phyloP scores from a whole-genome alignment of 805 yeast species.

The Candida silvicultrix region DNA sequence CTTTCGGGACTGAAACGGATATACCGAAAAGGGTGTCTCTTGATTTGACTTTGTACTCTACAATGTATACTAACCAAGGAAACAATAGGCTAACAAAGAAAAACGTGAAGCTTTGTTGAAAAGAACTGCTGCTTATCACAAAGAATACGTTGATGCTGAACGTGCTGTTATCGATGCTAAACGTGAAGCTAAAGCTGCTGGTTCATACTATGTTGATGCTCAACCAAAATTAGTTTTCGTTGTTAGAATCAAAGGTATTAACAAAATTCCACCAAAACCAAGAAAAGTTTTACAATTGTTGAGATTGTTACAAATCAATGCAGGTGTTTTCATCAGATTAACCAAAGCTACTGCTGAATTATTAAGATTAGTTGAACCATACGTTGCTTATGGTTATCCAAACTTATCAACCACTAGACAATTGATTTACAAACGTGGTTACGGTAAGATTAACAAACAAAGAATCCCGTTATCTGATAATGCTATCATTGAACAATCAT shows the following conservation, averaged over 20 bases:
- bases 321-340: slow-evolving; percentile 91
- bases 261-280: slow-evolving; percentile 98
- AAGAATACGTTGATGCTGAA: slow-evolving; percentile 91
- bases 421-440: slow-evolving; percentile 95
- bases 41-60: background rate
- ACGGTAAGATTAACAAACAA: slow-evolving; percentile 95
- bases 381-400: slow-evolving; percentile 98
- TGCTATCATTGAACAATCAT: slow-evolving; percentile 77
- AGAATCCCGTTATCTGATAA: slow-evolving; percentile 88
- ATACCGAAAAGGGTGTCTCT: background rate
- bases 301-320: slow-evolving; percentile 89
- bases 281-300: slow-evolving; percentile 95
- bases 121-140: slow-evolving; percentile 95
- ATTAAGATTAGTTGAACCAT: slow-evolving; percentile 91
- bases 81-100: slow-evolving; percentile 39
- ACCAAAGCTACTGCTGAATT: slow-evolving; percentile 94
- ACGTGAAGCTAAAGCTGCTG: slow-evolving; percentile 91
- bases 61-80: slow-evolving; percentile 10
- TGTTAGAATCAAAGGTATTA: slow-evolving; percentile 98
- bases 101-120: slow-evolving; percentile 71
- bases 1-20: slow-evolving; percentile 62
- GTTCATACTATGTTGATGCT: slow-evolving; percentile 92
- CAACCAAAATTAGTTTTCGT: slow-evolving; percentile 93
- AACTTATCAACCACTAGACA: slow-evolving; percentile 85
- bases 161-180: slow-evolving; percentile 80